phyloP scores from a whole-genome alignment of 345 rosid species.

The Hypericum perforatum region DNA sequence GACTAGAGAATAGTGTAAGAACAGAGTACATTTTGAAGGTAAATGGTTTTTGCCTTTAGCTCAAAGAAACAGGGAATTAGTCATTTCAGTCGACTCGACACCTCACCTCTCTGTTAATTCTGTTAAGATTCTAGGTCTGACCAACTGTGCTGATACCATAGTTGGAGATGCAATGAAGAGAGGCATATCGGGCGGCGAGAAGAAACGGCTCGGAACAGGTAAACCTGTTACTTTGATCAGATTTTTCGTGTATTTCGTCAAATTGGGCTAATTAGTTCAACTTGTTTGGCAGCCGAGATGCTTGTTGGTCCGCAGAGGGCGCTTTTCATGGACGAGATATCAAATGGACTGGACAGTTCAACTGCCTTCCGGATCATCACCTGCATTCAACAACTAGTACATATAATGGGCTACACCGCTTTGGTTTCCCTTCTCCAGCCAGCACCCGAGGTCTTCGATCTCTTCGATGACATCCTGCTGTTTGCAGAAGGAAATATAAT shows the following conservation, averaged over 20 bases:
- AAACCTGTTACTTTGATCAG: neutral
- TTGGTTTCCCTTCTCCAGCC: constrained; percentile 4
- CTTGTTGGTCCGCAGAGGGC: neutral
- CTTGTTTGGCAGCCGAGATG: neutral
- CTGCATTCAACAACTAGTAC: neutral
- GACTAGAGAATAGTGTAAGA: neutral
- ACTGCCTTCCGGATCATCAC: neutral
- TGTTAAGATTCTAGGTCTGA: constrained; percentile 1
- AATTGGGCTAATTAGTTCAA: neutral
- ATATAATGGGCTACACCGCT: neutral
- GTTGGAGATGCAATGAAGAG: neutral
- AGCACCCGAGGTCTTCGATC: constrained; percentile 1
- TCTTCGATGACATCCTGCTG: constrained; percentile 1
- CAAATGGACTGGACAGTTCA: neutral
- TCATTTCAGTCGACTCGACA: neutral
- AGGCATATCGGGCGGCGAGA: constrained; percentile 2
- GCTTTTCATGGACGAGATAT: constrained; percentile 1
- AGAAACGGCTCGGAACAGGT: neutral
- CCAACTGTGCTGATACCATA: neutral
- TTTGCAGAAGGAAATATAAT: neutral
- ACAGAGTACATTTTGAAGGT: constrained; percentile 4
- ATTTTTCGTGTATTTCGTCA: neutral
- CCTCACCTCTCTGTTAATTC: too few species aligned
- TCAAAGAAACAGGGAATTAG: neutral
- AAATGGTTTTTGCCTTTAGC: too few species aligned